These are phyloP conservation scores for Amborella trichopoda DNA, from an alignment of 164 flowering plant genomes.

Conservation along the genomic window DNA sequence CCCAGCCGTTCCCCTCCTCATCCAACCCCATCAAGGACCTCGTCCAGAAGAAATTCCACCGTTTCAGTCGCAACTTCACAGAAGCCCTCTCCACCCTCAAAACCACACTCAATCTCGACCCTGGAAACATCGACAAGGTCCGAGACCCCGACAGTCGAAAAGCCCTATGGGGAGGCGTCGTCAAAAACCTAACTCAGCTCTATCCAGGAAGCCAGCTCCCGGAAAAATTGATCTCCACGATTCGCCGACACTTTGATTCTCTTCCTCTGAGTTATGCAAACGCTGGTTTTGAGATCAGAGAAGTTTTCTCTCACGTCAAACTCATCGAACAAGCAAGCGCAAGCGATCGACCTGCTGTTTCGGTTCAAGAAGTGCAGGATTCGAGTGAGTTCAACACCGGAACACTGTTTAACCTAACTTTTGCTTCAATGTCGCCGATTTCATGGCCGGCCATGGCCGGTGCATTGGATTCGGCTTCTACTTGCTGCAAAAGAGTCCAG, in stretches of 20 bases:
- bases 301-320: slow-evolving; percentile 74
- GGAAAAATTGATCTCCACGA: slow-evolving; percentile 76
- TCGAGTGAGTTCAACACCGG: slow-evolving; percentile 26
- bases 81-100: slow-evolving; percentile 67
- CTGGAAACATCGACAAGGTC: slow-evolving; percentile 26
- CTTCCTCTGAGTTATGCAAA: slow-evolving; percentile 88
- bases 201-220: slow-evolving; percentile 97
- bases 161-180: slow-evolving; percentile 68
- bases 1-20: slow-evolving; percentile 5
- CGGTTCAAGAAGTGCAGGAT: slow-evolving; percentile 52
- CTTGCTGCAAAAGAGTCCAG: slow-evolving; percentile 85
- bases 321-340: slow-evolving; percentile 65
- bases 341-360: slow-evolving; percentile 56
- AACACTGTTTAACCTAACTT: slow-evolving; percentile 57
- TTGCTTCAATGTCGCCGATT: slow-evolving; percentile 69
- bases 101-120: slow-evolving; percentile 66
- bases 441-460: slow-evolving; percentile 78
- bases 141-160: slow-evolving; percentile 35
- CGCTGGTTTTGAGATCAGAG: slow-evolving; percentile 88
- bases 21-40: slow-evolving; percentile 17
- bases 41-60: slow-evolving; percentile 30
- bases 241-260: slow-evolving; percentile 85
- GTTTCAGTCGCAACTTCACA: slow-evolving; percentile 58
- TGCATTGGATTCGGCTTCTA: slow-evolving; percentile 51
- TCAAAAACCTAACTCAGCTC: slow-evolving; percentile 67